Evolutionary conservation across 108 stramenopile genomes (phyloP).

Genomic region (Nitzschia inconspicua): DNA sequence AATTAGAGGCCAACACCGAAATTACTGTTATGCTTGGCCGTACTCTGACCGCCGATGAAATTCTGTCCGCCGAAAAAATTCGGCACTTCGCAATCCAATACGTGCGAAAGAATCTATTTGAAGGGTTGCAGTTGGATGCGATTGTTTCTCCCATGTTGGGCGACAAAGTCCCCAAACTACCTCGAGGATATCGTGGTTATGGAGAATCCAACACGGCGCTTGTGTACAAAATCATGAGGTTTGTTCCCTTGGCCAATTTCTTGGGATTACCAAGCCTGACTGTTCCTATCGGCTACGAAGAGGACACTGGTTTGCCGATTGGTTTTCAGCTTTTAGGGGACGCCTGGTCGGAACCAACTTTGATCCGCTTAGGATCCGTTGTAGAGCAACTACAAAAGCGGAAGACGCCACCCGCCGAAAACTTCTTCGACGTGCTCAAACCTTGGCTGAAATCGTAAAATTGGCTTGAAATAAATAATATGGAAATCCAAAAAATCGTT

Average conservation of each 20-base stretch:
- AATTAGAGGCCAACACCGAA: conserved; percentile 38
- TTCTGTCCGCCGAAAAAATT: conserved; percentile 46
- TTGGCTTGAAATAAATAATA: too few species aligned
- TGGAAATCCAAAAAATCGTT: too few species aligned
- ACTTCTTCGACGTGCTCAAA: conserved; percentile 1
- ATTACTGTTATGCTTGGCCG: conserved; percentile 43
- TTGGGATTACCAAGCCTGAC: conserved; percentile 6
- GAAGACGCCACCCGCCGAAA: background rate
- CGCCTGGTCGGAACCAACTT: conserved; percentile 9
- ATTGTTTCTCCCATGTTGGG: conserved; percentile 33
- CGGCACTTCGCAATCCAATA: conserved; percentile 33
- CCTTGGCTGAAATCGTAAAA: too few species aligned
- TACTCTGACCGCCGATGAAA: conserved; percentile 33
- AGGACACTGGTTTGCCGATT: conserved; percentile 8
- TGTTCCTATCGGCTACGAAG: conserved; percentile 8
- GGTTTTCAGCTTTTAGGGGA: conserved; percentile 10
- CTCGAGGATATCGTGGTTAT: background rate
- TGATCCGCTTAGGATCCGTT: background rate
- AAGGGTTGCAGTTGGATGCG: conserved; percentile 24
- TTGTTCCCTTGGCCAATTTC: conserved; percentile 5
- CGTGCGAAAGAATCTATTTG: conserved; percentile 27
- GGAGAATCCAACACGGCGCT: conserved; percentile 8
- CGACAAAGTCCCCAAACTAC: background rate
- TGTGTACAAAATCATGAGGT: conserved; percentile 9
- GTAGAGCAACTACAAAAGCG: background rate